Conservation (phyloP, 257 asterid genomes). For the Oldenlandia corymbosa region DNA sequence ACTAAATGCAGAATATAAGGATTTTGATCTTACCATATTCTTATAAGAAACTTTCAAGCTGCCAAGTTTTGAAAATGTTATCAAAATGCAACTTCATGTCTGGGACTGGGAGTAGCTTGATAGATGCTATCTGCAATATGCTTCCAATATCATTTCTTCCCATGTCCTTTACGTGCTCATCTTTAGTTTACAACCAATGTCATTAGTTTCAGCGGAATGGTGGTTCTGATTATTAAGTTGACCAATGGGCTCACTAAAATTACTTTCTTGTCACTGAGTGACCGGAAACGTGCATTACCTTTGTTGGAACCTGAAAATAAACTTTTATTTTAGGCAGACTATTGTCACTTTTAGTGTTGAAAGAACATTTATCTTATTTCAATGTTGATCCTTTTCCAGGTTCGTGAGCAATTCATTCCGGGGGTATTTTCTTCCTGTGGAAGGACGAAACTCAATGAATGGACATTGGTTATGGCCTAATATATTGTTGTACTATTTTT, state of each 20-base stretch:
- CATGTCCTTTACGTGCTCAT: not conserved
- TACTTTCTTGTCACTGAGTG: not conserved
- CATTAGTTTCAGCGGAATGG: not conserved
- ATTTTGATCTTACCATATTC: not conserved
- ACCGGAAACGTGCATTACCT: not conserved
- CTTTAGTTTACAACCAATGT: not conserved
- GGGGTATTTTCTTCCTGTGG: not conserved
- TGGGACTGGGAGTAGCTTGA: too few species aligned
- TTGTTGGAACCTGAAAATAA: not conserved
- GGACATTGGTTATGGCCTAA: too few species aligned
- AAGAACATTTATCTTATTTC: not conserved
- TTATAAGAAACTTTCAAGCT: not conserved
- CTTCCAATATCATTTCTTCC: too few species aligned
- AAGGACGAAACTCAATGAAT: not conserved
- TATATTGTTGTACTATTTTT: not conserved
- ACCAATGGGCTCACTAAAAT: not conserved
- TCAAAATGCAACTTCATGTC: not conserved
- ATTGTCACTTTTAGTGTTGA: not conserved
- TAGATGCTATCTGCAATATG: too few species aligned
- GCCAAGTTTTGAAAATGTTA: not conserved
- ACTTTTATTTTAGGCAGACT: not conserved
- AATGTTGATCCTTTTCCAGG: slow-evolving; percentile 8
- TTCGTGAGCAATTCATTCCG: slow-evolving; percentile 5
- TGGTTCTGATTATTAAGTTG: not conserved
- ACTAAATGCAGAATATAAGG: not conserved